Evolutionary conservation across 2,329 filamentous ascomycete genomes (phyloP), one percentile per base, ranked within the genome.

Genomic region (Myriangium duriaei): DNA sequence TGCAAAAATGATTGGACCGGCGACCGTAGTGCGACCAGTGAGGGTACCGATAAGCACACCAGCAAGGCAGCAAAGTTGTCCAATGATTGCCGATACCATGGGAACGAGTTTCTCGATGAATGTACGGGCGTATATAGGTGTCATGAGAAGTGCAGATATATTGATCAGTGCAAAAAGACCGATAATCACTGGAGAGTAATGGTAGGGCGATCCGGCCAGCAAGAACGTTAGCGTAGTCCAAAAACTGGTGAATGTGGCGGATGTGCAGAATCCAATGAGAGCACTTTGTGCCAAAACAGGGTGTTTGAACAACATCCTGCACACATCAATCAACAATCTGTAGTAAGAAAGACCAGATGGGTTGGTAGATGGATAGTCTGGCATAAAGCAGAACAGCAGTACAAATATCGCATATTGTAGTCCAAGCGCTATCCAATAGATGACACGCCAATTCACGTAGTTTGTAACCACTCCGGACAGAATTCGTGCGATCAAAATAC

Each of bases 181-280:
- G 34, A 91, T 86, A 3, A 69, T 65, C 0, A 84, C 55, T 0
- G 79, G 74, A 0, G 67, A 61, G 53, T 81, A 87, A 38, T 68
- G 56, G 51, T 84, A 92, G 0, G 82, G 81, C 2, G 69, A 59
- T 0, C 71, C 76, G 0, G 80, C 72, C 12, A 92, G 71, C 4
- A 91, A 67, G 52, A 92, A 92, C 0, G 81, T 88, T 26, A 91
- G 57, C 0, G 82, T 88, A 0, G 78, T 82, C 78, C 78, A 82
- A 62, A 76, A 79, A 18, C 57, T 64, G 2, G 77, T 81, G 53
- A 81, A 81, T 1, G 71, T 73, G 0, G 69, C 66, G 5, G 68
- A 67, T 4, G 66, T 67, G 45, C 77, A 68, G 50, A 84, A 78
- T 0, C 72, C 68, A 16, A 85, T 70, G 1, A 84, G 53, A 32